Evolutionary conservation across 169 alveolate species (phyloP).

Genomic region (Theileria luwenshuni): DNA sequence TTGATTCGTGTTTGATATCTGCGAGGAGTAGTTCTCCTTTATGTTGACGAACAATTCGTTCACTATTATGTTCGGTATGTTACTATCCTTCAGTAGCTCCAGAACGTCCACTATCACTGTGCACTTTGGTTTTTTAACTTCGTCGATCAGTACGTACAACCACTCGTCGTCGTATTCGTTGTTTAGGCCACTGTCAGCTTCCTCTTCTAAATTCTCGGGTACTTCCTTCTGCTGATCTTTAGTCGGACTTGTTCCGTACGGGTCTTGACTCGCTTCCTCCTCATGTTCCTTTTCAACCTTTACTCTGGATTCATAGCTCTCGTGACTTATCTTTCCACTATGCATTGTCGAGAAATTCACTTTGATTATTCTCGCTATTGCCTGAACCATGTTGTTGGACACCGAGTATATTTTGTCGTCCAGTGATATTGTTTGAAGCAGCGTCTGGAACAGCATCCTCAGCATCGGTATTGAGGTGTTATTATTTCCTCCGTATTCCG

Average conservation of each 20-base stretch:
- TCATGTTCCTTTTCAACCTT: too few species aligned
- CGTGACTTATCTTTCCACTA: slow-evolving; percentile 3
- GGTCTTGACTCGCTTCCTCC: not conserved
- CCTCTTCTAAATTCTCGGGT: not conserved
- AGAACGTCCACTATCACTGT: slow-evolving; percentile 68
- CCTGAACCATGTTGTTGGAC: slow-evolving; percentile 29
- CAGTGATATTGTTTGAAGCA: slow-evolving; percentile 30
- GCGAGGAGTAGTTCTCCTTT: slow-evolving; percentile 64
- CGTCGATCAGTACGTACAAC: slow-evolving; percentile 49
- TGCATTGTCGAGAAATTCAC: slow-evolving; percentile 39
- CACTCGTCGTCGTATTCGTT: slow-evolving; percentile 37
- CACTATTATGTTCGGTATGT: slow-evolving; percentile 58
- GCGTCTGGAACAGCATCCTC: slow-evolving; percentile 45
- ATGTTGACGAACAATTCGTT: slow-evolving; percentile 60
- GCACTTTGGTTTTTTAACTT: slow-evolving; percentile 64
- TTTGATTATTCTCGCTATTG: slow-evolving; percentile 40
- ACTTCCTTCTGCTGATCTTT: not conserved
- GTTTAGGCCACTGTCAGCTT: not conserved
- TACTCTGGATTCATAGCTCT: not conserved
- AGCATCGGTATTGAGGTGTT: slow-evolving; percentile 37
- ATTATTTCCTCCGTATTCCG: slow-evolving; percentile 55
- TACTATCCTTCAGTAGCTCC: slow-evolving; percentile 54
- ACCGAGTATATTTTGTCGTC: slow-evolving; percentile 15
- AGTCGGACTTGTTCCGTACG: not conserved
- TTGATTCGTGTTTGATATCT: slow-evolving; percentile 55